Evolutionary conservation across 1,139 yeast genomes (phyloP).

Genomic region (Taphrina sp.): DNA sequence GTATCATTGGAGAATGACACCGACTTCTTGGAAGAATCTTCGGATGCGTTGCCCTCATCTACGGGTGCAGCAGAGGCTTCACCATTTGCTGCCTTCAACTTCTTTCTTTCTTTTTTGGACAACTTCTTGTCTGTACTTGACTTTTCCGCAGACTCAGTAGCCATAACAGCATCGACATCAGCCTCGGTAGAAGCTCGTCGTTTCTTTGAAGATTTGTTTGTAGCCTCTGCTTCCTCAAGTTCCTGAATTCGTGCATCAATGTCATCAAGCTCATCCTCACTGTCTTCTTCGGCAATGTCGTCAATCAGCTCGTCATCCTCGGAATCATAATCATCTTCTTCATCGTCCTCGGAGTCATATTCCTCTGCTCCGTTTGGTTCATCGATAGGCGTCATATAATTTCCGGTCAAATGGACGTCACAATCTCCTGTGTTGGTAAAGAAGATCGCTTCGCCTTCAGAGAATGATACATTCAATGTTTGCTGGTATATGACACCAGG

Average conservation of each 20-base stretch:
- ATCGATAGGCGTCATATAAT: constrained; percentile 87
- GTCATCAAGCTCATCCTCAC: constrained; percentile 47
- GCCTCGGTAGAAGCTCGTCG: constrained; percentile 44
- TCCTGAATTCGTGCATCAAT: constrained; percentile 49
- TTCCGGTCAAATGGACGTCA: constrained; percentile 87
- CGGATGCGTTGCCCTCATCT: constrained; percentile 33
- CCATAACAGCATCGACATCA: constrained; percentile 37
- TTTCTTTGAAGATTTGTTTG: constrained; percentile 51
- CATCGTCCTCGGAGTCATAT: constrained; percentile 54
- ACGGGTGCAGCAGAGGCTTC: constrained; percentile 40
- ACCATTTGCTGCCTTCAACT: constrained; percentile 39
- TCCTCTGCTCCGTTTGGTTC: constrained; percentile 36
- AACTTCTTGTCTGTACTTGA: constrained; percentile 40
- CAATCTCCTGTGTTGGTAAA: constrained; percentile 90
- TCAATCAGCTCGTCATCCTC: constrained; percentile 79
- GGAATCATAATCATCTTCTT: constrained; percentile 83
- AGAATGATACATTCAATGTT: constrained; percentile 80
- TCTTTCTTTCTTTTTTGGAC: constrained; percentile 44
- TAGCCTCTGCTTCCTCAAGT: constrained; percentile 34
- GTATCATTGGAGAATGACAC: constrained; percentile 80
- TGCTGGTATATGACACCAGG: constrained; percentile 82
- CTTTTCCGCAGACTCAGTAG: constrained; percentile 41
- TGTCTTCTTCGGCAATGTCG: constrained; percentile 38
- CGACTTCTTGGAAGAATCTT: constrained; percentile 57
- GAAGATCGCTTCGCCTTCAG: constrained; percentile 90